Evolutionary conservation across 805 yeast genomes (phyloP).

Genomic region (Starmerella tilneyi): DNA sequence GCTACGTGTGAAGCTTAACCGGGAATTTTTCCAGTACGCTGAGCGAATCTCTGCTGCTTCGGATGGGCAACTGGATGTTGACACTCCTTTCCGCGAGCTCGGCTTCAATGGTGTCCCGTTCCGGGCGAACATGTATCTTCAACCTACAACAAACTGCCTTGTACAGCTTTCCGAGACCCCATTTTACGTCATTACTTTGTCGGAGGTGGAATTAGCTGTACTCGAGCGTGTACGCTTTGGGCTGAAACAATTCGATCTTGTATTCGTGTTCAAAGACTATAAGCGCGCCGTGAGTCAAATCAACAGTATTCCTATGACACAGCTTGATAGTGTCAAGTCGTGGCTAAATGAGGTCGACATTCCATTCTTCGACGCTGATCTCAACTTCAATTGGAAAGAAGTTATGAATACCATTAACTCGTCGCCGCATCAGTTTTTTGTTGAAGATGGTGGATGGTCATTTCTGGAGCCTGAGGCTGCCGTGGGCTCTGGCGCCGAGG

Average conservation of each 20-base stretch:
- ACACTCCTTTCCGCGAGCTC: conserved; percentile 87
- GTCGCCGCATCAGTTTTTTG: conserved; percentile 88
- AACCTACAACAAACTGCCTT: conserved; percentile 95
- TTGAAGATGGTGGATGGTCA: conserved; percentile 86
- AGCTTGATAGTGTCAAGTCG: conserved; percentile 81
- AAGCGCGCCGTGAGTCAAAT: conserved; percentile 78
- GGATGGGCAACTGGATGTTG: conserved; percentile 73
- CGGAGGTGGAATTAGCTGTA: conserved; percentile 88
- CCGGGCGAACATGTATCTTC: conserved; percentile 84
- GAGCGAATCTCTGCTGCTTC: conserved; percentile 86
- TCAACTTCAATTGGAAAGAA: conserved; percentile 89
- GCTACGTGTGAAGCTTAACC: conserved; percentile 79
- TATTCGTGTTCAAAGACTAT: conserved; percentile 92
- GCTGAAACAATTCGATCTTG: conserved; percentile 88
- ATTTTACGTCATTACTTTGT: conserved; percentile 78
- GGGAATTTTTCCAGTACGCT: conserved; percentile 80
- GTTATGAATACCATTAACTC: conserved; percentile 88
- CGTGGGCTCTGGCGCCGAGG: conserved; percentile 50
- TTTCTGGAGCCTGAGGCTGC: conserved; percentile 71
- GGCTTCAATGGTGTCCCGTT: conserved; percentile 98
- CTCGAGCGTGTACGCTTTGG: conserved; percentile 97
- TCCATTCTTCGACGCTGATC: conserved; percentile 87
- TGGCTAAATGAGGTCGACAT: conserved; percentile 98
- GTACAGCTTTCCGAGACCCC: conserved; percentile 93
- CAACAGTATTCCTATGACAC: conserved; percentile 88